Base-by-base conservation (phyloP, 768 basidiomycete genomes). In the Podaxis mareebaensis region DNA sequence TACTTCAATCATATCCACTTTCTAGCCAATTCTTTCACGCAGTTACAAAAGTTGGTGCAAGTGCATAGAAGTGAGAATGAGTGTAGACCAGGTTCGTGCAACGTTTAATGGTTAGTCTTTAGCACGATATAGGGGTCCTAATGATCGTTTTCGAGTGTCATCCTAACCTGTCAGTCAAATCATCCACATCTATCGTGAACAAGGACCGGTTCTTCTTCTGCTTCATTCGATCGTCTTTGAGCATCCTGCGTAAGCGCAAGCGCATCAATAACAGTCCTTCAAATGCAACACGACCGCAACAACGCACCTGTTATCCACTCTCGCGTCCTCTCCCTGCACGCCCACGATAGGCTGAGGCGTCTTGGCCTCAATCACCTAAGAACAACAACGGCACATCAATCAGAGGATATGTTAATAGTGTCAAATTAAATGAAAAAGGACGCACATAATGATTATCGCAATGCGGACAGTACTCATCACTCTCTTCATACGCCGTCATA, bases 391-490 rank as follows among this genome's bases (percentile, higher is more conserved):
- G 7, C 44, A 8, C 7, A 2, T 17, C n/a, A 2, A n/a, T 7
- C 7, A 8, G n/a, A 24, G 10, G 26, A 30, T 15, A 42, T 52
- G 13, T 38, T 33, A 3, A 24, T 4, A 4, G 20, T 3, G 48
- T 8, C 15, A 26, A 13, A 60, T 58, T 3, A 33, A 33, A 33
- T 10, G 33, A 33, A 33, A 15, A 17, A 22, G n/a, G n/a, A 80
- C 91, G 69, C 72, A 96, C 97, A 74, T 96, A 99, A 72, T 96
- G 96, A 73, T 99, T 99, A 76, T 98, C 97, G 72, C 97, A 98
- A 75, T 97, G 91, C 0, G 96, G 97, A 73, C 97, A 99, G 73
- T 89, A 99, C 76, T 99, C 97, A 73, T 99, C 96, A 71, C 94
- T 95, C 74, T 99, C 96, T 69, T 99, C 96, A 70, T 93, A 99